These are phyloP conservation scores for Guillardia theta DNA, from an alignment of 78 protist genomes.

Conservation along the genomic window DNA sequence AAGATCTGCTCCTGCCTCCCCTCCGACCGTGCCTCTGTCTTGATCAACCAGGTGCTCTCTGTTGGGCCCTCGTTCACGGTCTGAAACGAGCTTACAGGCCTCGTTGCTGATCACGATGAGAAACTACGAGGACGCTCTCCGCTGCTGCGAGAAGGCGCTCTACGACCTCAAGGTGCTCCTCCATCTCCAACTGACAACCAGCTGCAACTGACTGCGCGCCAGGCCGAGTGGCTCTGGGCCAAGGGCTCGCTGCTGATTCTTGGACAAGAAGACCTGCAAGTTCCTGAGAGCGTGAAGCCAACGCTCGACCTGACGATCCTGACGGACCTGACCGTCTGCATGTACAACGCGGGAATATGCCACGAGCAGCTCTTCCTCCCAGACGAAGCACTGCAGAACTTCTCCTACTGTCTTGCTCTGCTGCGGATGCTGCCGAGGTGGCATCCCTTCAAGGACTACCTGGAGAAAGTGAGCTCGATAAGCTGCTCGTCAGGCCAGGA, in stretches of 20 bases:
- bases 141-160: not conserved
- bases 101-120: not conserved
- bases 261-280: too few relatives aligned
- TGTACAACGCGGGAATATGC: constrained; percentile 9
- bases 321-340: not conserved
- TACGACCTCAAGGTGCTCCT: not conserved
- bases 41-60: too few relatives aligned
- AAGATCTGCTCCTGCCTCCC: too few relatives aligned
- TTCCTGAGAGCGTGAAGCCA: too few relatives aligned
- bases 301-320: not conserved
- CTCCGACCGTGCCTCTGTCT: too few relatives aligned
- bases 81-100: too few relatives aligned
- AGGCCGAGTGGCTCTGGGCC: not conserved
- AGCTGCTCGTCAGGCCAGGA: too few relatives aligned
- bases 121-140: not conserved
- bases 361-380: not conserved
- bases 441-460: too few relatives aligned
- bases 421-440: too few relatives aligned
- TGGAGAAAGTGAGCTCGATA: too few relatives aligned
- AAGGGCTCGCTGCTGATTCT: not conserved
- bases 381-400: too few relatives aligned
- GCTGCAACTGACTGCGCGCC: not conserved
- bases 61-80: too few relatives aligned
- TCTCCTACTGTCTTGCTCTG: not conserved
- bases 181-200: not conserved